Percentiles rank a stretch among this genome's conserved stretches.
Conservation (phyloP, 2,329 filamentous ascomycete genomes). For the Akanthomyces dipterigenus region DNA sequence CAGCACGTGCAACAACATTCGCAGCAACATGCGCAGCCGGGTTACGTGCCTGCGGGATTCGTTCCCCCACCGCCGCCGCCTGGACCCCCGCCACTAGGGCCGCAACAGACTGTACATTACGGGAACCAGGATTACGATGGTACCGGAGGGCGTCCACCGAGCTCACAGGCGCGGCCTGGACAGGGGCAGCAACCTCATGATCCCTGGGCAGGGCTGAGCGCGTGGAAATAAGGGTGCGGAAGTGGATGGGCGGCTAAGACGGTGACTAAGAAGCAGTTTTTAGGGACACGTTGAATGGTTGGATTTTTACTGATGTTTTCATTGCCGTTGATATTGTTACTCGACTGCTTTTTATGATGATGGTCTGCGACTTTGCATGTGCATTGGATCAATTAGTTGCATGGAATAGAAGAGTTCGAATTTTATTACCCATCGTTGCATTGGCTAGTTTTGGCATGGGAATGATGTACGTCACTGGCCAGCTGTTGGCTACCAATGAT, state of each 20-base stretch:
- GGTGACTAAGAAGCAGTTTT: not conserved
- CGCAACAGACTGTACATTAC: slow-evolving; percentile 56
- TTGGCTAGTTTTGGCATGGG: not conserved
- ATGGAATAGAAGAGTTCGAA: slow-evolving; percentile 1
- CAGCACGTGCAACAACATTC: slow-evolving; percentile 31
- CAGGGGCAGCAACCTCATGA: slow-evolving; percentile 35
- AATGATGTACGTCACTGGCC: not conserved
- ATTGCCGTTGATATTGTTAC: not conserved
- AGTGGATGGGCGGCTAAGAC: not conserved
- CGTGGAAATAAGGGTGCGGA: slow-evolving; percentile 38
- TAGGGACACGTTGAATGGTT: not conserved
- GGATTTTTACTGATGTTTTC: not conserved
- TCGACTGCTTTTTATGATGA: not conserved
- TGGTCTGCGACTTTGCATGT: not conserved
- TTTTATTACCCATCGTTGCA: too few species aligned
- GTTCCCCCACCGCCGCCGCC: slow-evolving; percentile 59
- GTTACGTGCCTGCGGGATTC: slow-evolving; percentile 49
- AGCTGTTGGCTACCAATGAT: not conserved
- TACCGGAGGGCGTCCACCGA: slow-evolving; percentile 18
- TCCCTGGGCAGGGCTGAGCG: slow-evolving; percentile 46
- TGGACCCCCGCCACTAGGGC: slow-evolving; percentile 54
- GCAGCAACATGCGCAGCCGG: slow-evolving; percentile 31
- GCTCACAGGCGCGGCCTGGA: slow-evolving; percentile 25
- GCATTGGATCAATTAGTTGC: slow-evolving; percentile 1
- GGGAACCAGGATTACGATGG: slow-evolving; percentile 28